Evolutionary conservation across 495 filamentous ascomycete species (phyloP), one percentile per base, ranked within the genome.

Genomic region (Haplographium delicatum): DNA sequence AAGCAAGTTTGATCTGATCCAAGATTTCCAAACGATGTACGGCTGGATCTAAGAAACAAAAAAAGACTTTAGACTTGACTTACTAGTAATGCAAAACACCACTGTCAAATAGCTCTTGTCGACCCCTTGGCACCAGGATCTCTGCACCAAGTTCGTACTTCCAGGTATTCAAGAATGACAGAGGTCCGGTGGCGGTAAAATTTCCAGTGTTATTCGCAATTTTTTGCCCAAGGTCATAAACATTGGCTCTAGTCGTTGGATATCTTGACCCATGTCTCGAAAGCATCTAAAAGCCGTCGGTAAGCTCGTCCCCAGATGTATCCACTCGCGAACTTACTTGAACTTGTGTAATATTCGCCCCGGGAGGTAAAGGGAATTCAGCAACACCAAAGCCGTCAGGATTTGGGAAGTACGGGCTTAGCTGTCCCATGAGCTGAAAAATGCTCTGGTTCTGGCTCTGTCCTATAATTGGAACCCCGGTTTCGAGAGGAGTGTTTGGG

Each of bases 191-290:
- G 62, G 84, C 86, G 2, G 66, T 56, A 2, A 68, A 75, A 16
- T 76, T 81, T 28, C 66, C 72, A 15, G 56, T 59, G 16, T 86
- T 75, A 56, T 93, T 80, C 28, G 66, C 72, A 13, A 62, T 59
- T 26, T 89, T 80, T 50, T 91, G 81, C 6, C 69, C 71, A 20
- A 72, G 58, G 35, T 86, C 69, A 22, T 81, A 66, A 25, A 64
- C 59, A 35, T 64, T 66, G 62, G 88, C 88, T 37, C 66, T 64
- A 9, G 61, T 56, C 0, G 88, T 91, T 5, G 89, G 89, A 61
- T 84, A 83, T 50, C 89, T 75, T 9, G 86, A 87, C 13, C 89
- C 89, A 67, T 95, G 89, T 15, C 89, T 76, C 5, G 85, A 85
- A 43, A 95, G 73, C 22, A 89, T 66, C 59, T 91, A 81, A 7